Evolutionary conservation across 2,329 filamentous ascomycete genomes (phyloP), one percentile per base, ranked within the genome.

Genomic region (Ceratocystis alfenasii): DNA sequence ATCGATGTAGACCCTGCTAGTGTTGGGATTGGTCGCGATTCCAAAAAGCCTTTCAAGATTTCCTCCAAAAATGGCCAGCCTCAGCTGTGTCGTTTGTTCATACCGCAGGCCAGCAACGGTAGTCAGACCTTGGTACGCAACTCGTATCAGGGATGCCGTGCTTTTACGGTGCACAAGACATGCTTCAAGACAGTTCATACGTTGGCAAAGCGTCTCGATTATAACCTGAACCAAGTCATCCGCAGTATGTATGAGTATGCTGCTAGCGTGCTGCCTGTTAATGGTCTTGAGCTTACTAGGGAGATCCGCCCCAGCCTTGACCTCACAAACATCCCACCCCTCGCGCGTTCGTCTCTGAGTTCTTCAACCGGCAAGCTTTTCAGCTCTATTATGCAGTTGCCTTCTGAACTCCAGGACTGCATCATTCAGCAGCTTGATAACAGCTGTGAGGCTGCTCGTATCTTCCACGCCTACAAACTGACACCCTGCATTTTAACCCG

Each of bases 131-230:
- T 59, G 2, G 3, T 59, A 15, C 7, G 53, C 17, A 59, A 59
- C 53, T 12, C 8, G 3, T 33, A 17, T 2, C 53, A 59, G 2
- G 53, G 28, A 7, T 59, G 17, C 4, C 41, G 61, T 12, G 41
- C 44, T 7, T 63, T 48, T 17, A 63, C 61, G 8, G 61, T 48
- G 12, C 41, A 63, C 17, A 63, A 63, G 44, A 63, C 61, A n/a
- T 63, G 61, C 22, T 48, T 63, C 20, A 48, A 63, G 7, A 50
- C 61, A 5, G 41, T 63, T 25, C 10, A 48, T 45, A 48, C 44
- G 5, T 22, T 63, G 44, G 28, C 61, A 4, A 48, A 63, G 22
- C 44, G 25, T 2, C 25, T 63, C 8, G 25, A 20, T n/a, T 45
- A 33, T 15, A n/a, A 15, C n/a, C 15, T 36, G 25, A 6, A 59